phyloP scores from a whole-genome alignment of 2,329 filamentous ascomycete genomes.

The Fusarium mundagurra region DNA sequence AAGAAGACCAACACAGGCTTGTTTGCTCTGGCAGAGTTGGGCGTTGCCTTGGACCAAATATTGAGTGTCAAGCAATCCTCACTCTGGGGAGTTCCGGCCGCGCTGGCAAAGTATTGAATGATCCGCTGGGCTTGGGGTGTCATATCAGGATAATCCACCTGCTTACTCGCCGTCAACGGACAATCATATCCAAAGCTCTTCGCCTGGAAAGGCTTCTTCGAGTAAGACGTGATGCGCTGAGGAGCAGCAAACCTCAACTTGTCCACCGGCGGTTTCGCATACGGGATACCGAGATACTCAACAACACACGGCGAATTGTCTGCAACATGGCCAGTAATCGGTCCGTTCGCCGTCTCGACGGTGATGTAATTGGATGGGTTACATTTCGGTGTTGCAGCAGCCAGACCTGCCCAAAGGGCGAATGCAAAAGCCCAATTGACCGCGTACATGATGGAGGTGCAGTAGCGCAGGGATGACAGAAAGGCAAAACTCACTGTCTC shows the following conservation, averaged over 20 bases:
- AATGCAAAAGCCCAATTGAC: background rate
- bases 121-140: slow-evolving; percentile 35
- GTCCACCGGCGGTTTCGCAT: slow-evolving; percentile 50
- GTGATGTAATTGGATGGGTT: slow-evolving; percentile 30
- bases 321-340: slow-evolving; percentile 47
- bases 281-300: slow-evolving; percentile 54
- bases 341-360: slow-evolving; percentile 47
- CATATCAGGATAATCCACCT: slow-evolving; percentile 31
- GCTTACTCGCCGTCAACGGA: slow-evolving; percentile 26
- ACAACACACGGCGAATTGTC: slow-evolving; percentile 45
- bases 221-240: slow-evolving; percentile 32
- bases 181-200: slow-evolving; percentile 31
- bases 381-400: slow-evolving; percentile 21
- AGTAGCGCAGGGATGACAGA: background rate
- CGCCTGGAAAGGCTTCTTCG: slow-evolving; percentile 10
- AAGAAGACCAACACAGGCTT: slow-evolving; percentile 39
- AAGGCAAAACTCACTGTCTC: background rate
- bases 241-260: slow-evolving; percentile 51
- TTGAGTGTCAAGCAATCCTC: slow-evolving; percentile 39
- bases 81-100: slow-evolving; percentile 28
- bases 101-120: slow-evolving; percentile 34
- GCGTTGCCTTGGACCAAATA: slow-evolving; percentile 34
- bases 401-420: slow-evolving; percentile 13
- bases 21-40: slow-evolving; percentile 18
- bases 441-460: slow-evolving; percentile 11